A percentile compares a stretch with the other conserved stretches of the same genome.
These are phyloP conservation scores for Aspergillus pseudoglaucus DNA, from an alignment of 2,329 filamentous ascomycete species.

Conservation along the genomic window DNA sequence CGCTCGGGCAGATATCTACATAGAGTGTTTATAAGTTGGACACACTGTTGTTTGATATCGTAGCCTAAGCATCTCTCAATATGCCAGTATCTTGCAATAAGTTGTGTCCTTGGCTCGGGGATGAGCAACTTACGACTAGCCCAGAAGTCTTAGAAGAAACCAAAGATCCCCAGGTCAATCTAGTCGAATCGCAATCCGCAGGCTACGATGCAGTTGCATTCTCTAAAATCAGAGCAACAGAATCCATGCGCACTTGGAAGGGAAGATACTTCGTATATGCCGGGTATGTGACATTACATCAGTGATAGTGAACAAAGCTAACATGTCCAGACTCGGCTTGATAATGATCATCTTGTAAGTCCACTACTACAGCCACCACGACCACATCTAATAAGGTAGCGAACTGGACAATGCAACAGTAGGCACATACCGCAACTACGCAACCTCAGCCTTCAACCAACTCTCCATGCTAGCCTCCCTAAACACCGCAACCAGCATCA, in stretches of 20 bases:
- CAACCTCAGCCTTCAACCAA: slow-evolving; percentile 33
- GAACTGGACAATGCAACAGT: slow-evolving; percentile 33
- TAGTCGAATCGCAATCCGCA: not conserved
- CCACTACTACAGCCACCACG: too few relatives aligned
- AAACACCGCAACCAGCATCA: slow-evolving; percentile 32
- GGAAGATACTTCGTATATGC: slow-evolving; percentile 23
- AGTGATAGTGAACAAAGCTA: slow-evolving; percentile 1
- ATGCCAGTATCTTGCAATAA: not conserved
- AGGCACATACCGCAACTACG: slow-evolving; percentile 37
- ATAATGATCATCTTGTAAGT: slow-evolving; percentile 27
- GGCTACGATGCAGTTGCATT: slow-evolving; percentile 13
- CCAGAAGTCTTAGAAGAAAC: slow-evolving; percentile 2
- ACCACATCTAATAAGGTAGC: slow-evolving; percentile 12
- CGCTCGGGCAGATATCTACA: too few relatives aligned
- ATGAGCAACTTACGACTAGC: not conserved
- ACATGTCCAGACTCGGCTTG: slow-evolving; percentile 18
- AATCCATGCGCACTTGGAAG: slow-evolving; percentile 23
- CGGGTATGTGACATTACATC: slow-evolving; percentile 15
- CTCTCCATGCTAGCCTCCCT: slow-evolving; percentile 31
- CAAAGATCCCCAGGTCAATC: slow-evolving; percentile 4
- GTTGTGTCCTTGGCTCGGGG: not conserved
- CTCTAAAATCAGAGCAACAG: slow-evolving; percentile 23
- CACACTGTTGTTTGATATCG: too few relatives aligned
- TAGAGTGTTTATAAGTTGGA: too few relatives aligned
- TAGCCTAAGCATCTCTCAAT: too few relatives aligned